phyloP scores from a whole-genome alignment of 2,329 filamentous ascomycete species.

The Alternaria hordeiaustralica region DNA sequence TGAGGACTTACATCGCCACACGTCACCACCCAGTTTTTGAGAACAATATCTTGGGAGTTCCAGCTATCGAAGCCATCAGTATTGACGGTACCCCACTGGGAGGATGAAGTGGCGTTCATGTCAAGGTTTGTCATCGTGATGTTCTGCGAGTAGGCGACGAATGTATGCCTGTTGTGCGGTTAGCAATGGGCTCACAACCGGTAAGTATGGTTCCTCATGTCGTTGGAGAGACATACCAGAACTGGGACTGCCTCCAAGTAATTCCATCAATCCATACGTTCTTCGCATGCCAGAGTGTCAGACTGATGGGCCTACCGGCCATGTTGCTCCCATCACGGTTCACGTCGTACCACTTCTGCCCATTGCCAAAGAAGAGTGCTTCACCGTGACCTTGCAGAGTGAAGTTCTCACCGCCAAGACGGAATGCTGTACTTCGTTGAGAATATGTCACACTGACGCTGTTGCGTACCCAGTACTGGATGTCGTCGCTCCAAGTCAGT shows the following conservation, averaged over 20 bases:
- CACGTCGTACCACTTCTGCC: slow-evolving; percentile 47
- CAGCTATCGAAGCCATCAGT: slow-evolving; percentile 61
- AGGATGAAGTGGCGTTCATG: slow-evolving; percentile 57
- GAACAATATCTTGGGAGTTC: slow-evolving; percentile 56
- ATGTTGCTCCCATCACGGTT: slow-evolving; percentile 53
- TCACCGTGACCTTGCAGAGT: slow-evolving; percentile 30
- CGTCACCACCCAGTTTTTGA: slow-evolving; percentile 54
- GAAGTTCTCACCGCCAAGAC: slow-evolving; percentile 34
- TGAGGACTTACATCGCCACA: slow-evolving; percentile 37
- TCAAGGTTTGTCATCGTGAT: slow-evolving; percentile 62
- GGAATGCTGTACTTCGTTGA: slow-evolving; percentile 29
- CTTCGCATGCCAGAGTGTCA: slow-evolving; percentile 56
- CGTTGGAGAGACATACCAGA: slow-evolving; percentile 48
- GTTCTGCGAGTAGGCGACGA: slow-evolving; percentile 57
- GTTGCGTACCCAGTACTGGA: slow-evolving; percentile 34
- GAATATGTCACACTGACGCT: slow-evolving; percentile 33
- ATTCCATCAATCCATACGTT: slow-evolving; percentile 55
- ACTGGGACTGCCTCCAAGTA: slow-evolving; percentile 55
- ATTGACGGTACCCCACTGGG: slow-evolving; percentile 56
- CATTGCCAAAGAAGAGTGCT: slow-evolving; percentile 38
- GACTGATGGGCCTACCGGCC: slow-evolving; percentile 54
- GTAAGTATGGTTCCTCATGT: not conserved
- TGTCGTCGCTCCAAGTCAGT: slow-evolving; percentile 35
- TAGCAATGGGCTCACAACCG: not conserved
- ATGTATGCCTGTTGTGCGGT: slow-evolving; percentile 45